A percentile compares a stretch with the other conserved stretches of the same genome.
Conservation (phyloP, 257 asterid genomes). For the Scutellaria minor region DNA sequence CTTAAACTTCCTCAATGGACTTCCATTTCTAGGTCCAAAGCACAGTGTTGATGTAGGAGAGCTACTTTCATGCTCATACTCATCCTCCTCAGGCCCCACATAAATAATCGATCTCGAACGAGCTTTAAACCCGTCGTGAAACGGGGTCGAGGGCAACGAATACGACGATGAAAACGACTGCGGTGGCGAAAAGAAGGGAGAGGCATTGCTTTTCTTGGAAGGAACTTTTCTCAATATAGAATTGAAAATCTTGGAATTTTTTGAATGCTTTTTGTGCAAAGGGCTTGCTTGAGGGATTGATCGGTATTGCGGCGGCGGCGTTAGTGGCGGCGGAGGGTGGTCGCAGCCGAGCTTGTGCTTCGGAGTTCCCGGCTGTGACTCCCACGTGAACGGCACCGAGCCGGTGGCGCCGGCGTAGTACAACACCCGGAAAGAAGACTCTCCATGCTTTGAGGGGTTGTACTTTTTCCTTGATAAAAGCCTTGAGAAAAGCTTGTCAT, state of each 20-base stretch:
- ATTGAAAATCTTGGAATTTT: conserved; percentile 38
- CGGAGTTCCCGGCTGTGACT: conserved; percentile 85
- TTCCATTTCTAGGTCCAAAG: conserved; percentile 35
- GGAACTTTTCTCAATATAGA: conserved; percentile 40
- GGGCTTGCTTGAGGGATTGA: conserved; percentile 30
- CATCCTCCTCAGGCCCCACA: conserved; percentile 33
- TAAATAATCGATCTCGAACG: conserved; percentile 38
- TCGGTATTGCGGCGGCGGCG: conserved; percentile 77
- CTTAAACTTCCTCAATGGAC: conserved; percentile 30
- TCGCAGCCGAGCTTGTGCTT: conserved; percentile 47
- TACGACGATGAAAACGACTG: conserved; percentile 24
- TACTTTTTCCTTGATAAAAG: conserved; percentile 50
- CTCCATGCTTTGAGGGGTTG: conserved; percentile 41
- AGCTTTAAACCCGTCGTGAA: conserved; percentile 1
- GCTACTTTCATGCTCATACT: neutral
- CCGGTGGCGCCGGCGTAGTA: conserved; percentile 73
- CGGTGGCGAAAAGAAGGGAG: conserved; percentile 19
- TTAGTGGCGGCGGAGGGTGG: conserved; percentile 64
- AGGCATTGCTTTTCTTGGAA: conserved; percentile 33
- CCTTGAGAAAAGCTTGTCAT: conserved; percentile 50
- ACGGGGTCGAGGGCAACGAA: conserved; percentile 51
- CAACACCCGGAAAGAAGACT: conserved; percentile 57
- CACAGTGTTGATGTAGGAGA: conserved; percentile 52
- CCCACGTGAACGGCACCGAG: conserved; percentile 78
- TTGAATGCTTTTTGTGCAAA: conserved; percentile 31